phyloP scores from a whole-genome alignment of 257 asterid genomes.

The Cruciata laevipes region DNA sequence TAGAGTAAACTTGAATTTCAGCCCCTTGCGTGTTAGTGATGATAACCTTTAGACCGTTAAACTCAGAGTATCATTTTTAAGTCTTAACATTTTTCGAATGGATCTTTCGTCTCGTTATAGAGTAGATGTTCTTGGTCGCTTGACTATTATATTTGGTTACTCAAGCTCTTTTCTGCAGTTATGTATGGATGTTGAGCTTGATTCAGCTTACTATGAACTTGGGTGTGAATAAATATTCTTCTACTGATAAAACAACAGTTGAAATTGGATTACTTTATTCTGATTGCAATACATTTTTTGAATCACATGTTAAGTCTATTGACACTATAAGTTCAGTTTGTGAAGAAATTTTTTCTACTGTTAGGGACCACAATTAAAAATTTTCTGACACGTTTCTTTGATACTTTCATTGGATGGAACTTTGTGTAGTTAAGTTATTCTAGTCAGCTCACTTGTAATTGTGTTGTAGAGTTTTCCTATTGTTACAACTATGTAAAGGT shows the following conservation, averaged over 20 bases:
- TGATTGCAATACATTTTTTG: too few species aligned
- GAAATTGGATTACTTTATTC: background rate
- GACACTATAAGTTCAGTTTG: background rate
- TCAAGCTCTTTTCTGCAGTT: background rate
- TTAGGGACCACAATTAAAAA: background rate
- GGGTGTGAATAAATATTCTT: background rate
- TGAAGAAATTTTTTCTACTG: background rate
- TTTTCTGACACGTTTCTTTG: background rate
- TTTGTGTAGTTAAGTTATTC: background rate
- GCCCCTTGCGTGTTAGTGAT: background rate
- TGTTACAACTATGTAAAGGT: background rate
- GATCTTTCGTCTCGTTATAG: background rate
- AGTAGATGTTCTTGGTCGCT: background rate
- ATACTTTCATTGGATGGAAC: background rate
- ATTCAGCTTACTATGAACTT: background rate
- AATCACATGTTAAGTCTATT: too few species aligned
- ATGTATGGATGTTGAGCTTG: too few species aligned
- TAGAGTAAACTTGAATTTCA: background rate
- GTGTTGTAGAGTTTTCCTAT: background rate
- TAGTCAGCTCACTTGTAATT: background rate
- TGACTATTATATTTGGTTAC: background rate
- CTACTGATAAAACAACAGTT: background rate
- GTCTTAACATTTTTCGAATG: background rate
- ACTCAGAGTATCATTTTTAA: background rate
- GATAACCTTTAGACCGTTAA: background rate